A percentile compares a stretch with the other conserved stretches of the same genome.
Evolutionary conservation across 2,329 filamentous ascomycete species (phyloP).

Genomic region (Fusarium subtropicale): DNA sequence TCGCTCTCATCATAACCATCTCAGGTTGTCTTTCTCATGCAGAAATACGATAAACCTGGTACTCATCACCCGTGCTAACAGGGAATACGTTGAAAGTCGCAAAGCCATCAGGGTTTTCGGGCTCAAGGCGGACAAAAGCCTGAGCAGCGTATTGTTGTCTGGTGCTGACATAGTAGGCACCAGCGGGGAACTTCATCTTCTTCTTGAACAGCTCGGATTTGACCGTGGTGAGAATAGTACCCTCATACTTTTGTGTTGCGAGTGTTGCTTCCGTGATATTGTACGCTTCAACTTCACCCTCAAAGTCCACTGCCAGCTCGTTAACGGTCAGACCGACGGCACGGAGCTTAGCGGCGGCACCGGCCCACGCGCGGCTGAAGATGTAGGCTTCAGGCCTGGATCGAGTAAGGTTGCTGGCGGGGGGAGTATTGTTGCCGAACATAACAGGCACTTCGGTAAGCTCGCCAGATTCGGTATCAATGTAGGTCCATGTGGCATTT

Average conservation of each 20-base stretch:
- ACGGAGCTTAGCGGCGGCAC: constrained; percentile 44
- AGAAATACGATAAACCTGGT: constrained; percentile 46
- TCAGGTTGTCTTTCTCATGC: neutral
- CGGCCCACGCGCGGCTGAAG: constrained; percentile 46
- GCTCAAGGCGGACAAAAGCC: constrained; percentile 48
- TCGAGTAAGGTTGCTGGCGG: constrained; percentile 46
- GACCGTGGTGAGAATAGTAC: constrained; percentile 42
- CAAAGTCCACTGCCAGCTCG: constrained; percentile 38
- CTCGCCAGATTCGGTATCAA: constrained; percentile 42
- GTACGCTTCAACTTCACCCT: constrained; percentile 46
- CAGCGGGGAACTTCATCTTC: constrained; percentile 44
- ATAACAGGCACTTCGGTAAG: constrained; percentile 44
- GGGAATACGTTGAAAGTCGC: constrained; percentile 49
- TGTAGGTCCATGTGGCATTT: constrained; percentile 38
- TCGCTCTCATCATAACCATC: neutral
- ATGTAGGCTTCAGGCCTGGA: constrained; percentile 49
- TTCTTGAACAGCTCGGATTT: constrained; percentile 33
- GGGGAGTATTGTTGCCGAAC: constrained; percentile 48
- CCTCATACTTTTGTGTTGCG: constrained; percentile 43
- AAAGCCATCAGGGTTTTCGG: constrained; percentile 50
- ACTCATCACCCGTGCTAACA: constrained; percentile 47
- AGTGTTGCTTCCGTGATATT: constrained; percentile 40
- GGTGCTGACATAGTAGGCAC: constrained; percentile 49
- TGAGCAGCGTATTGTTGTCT: constrained; percentile 49
- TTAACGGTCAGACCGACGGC: constrained; percentile 44